These are phyloP conservation scores for Zygoascus biomembranicola DNA, from an alignment of 805 yeast genomes.

Conservation along the genomic window DNA sequence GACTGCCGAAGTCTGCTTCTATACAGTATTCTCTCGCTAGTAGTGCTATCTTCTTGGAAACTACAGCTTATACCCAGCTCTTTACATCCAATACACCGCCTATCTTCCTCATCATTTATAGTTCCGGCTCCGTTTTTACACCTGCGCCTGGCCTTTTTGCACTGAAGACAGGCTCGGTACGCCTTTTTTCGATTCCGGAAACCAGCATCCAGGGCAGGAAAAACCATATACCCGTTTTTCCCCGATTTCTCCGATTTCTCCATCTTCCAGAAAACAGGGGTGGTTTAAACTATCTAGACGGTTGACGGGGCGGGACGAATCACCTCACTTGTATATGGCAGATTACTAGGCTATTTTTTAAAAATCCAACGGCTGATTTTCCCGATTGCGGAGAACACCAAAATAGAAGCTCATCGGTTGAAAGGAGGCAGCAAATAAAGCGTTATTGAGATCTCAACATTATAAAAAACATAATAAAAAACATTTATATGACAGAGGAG, in stretches of 20 bases:
- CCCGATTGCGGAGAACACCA: no score
- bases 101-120: constrained; percentile 6
- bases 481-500: no score
- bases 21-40: neutral
- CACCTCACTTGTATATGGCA: no score
- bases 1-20: neutral
- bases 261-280: neutral
- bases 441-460: no score
- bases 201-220: constrained; percentile 33
- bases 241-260: neutral
- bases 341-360: no score
- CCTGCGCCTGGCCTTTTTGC: constrained; percentile 27
- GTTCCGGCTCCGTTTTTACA: neutral
- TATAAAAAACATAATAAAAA: no score
- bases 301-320: no score
- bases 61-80: constrained; percentile 14
- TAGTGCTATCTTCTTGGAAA: neutral
- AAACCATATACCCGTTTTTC: constrained; percentile 20
- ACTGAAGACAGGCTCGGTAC: constrained; percentile 31
- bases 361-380: no score
- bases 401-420: no score
- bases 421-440: no score
- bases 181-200: constrained; percentile 33
- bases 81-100: constrained; percentile 22
- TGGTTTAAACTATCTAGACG: no score